phyloP scores from a whole-genome alignment of 2,329 filamentous ascomycete genomes.

The Claviceps capensis region DNA sequence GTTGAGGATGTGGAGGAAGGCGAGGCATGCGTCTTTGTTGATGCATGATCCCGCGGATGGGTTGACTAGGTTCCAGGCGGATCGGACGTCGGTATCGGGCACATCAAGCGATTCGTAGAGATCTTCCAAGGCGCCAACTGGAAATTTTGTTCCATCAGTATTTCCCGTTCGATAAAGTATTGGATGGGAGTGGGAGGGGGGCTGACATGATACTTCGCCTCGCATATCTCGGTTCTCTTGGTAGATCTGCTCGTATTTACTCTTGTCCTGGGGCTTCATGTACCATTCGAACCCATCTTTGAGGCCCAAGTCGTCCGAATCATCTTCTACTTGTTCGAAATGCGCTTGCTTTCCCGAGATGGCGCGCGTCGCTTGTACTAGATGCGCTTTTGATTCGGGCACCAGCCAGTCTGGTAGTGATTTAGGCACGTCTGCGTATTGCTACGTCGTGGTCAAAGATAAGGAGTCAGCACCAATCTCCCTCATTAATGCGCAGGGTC shows the following conservation, averaged over 20 bases:
- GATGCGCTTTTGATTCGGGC: conserved; percentile 84
- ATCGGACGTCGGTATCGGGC: conserved; percentile 67
- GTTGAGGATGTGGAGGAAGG: conserved; percentile 94
- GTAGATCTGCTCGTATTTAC: conserved; percentile 96
- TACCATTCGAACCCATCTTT: conserved; percentile 99
- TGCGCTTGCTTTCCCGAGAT: conserved; percentile 65
- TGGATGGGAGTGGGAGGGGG: neutral
- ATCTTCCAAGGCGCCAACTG: conserved; percentile 65
- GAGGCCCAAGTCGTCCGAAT: conserved; percentile 68
- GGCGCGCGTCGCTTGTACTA: conserved; percentile 71
- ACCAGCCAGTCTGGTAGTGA: conserved; percentile 90
- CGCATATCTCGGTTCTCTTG: conserved; percentile 78
- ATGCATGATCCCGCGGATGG: conserved; percentile 70
- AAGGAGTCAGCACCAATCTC: too few relatives aligned
- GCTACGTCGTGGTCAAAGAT: conserved; percentile 33
- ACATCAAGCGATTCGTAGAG: conserved; percentile 73
- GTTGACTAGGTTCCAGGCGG: conserved; percentile 95
- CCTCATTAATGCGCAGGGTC: neutral
- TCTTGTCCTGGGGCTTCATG: conserved; percentile 82
- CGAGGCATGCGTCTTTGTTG: conserved; percentile 87
- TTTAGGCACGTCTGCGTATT: conserved; percentile 78
- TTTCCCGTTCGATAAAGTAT: neutral
- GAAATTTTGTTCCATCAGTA: neutral
- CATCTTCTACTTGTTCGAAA: conserved; percentile 76
- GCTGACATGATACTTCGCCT: conserved; percentile 67